phyloP scores from a whole-genome alignment of 1,284 basidiomycete species.

The Tilletia indica region DNA sequence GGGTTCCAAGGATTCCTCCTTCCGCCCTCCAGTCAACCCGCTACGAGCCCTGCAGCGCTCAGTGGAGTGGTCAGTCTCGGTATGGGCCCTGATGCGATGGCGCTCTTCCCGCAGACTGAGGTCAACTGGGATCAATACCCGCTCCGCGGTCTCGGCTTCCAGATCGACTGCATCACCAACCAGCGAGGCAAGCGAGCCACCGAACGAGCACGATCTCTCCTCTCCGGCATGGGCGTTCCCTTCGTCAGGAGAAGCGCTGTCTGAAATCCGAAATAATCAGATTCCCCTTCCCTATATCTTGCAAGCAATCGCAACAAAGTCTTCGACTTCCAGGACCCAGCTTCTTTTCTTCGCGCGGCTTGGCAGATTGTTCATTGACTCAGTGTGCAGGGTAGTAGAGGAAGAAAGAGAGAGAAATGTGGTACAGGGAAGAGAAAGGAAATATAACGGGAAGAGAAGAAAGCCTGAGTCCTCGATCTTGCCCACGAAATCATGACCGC shows the following conservation, averaged over 20 bases:
- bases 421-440: too few relatives aligned
- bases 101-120: slow-evolving; percentile 71
- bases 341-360: too few relatives aligned
- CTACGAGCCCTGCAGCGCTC: slow-evolving; percentile 65
- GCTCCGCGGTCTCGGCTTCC: slow-evolving; percentile 48
- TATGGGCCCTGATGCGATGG: slow-evolving; percentile 77
- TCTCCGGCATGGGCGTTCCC: slow-evolving; percentile 51
- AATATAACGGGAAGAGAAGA: too few relatives aligned
- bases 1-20: slow-evolving; percentile 81
- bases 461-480: neutral
- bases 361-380: too few relatives aligned
- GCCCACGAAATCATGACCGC: neutral
- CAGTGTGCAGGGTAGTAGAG: too few relatives aligned
- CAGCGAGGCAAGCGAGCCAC: slow-evolving; percentile 50
- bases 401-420: too few relatives aligned
- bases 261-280: neutral
- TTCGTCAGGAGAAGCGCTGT: slow-evolving; percentile 32
- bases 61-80: slow-evolving; percentile 87
- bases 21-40: slow-evolving; percentile 60
- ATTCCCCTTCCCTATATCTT: neutral
- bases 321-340: too few relatives aligned
- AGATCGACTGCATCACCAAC: slow-evolving; percentile 54
- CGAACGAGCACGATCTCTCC: slow-evolving; percentile 45
- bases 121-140: slow-evolving; percentile 55
- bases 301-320: too few relatives aligned